Evolutionary conservation across 2,329 filamentous ascomycete species (phyloP), one percentile per base, ranked within the genome.

Genomic region (Amylocarpus encephaloides): DNA sequence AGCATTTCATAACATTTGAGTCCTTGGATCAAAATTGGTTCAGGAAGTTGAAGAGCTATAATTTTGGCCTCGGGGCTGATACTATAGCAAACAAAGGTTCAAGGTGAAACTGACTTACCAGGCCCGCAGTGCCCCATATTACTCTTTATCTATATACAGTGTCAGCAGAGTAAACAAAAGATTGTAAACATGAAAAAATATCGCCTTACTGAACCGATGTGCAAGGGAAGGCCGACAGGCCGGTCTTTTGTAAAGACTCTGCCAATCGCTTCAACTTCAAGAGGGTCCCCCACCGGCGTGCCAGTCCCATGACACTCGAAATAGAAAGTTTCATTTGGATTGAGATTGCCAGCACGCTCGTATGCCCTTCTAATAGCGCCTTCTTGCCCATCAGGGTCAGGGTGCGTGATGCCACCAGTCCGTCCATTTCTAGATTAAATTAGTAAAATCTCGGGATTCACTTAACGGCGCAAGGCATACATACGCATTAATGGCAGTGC

Each of bases 371-470:
- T 36, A 5, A 55, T 55, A 5, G 48, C 22, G 13, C 32, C 18
- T 33, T 38, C 50, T 33, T 79, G 76, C 0, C 73, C 70, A 3
- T 56, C 47, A 1, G 65, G 61, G 43, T 67, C 79, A 0, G 79
- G 79, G 33, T 69, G 62, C 0, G 71, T 71, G 22, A 75, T 69
- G 4, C 71, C 70, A 4, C 66, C 59, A 0, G 72, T 75, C 10
- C 64, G 63, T 5, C 73, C 73, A 50, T 75, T 71, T 48, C n/a
- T n/a, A n/a, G n/a, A n/a, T n/a, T n/a, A n/a, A n/a, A n/a, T n/a
- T n/a, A n/a, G n/a, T n/a, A n/a, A n/a, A n/a, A n/a, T n/a, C n/a
- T n/a, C n/a, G n/a, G n/a, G n/a, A n/a, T n/a, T n/a, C n/a, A n/a
- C n/a, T n/a, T n/a, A n/a, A n/a, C n/a, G n/a, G n/a, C n/a, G n/a